phyloP scores from a whole-genome alignment of 768 basidiomycete species.

The Daedaleopsis nitida region DNA sequence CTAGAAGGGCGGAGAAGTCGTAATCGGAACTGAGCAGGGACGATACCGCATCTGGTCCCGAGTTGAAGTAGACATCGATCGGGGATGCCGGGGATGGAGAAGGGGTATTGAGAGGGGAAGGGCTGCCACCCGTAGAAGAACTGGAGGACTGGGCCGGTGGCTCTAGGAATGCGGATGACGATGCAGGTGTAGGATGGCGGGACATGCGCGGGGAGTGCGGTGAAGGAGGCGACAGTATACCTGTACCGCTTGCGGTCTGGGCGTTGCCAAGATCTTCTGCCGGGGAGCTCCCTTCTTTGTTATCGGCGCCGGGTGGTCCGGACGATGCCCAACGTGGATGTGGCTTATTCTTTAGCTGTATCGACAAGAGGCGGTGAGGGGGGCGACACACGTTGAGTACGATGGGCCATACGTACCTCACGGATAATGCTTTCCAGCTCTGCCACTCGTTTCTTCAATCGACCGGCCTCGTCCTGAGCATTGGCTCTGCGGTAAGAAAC shows the following conservation, averaged over 20 bases:
- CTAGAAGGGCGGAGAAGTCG: conserved; percentile 26
- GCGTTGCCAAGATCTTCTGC: background rate
- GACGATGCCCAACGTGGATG: conserved; percentile 60
- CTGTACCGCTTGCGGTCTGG: background rate
- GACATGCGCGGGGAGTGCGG: background rate
- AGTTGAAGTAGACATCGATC: conserved; percentile 10
- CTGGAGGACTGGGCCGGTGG: background rate
- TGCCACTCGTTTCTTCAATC: conserved; percentile 73
- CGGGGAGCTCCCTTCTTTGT: conserved; percentile 2
- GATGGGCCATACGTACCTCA: conserved; percentile 45
- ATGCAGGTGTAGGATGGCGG: conserved; percentile 7
- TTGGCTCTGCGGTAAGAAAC: conserved; percentile 12
- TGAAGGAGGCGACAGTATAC: conserved; percentile 4
- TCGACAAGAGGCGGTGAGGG: background rate
- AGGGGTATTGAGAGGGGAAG: conserved; percentile 27
- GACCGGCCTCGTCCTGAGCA: conserved; percentile 60
- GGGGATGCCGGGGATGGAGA: conserved; percentile 26
- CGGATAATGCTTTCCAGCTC: conserved; percentile 84
- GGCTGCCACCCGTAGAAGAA: conserved; percentile 13
- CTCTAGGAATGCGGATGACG: conserved; percentile 12
- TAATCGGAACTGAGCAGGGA: conserved; percentile 19
- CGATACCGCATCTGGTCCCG: conserved; percentile 4
- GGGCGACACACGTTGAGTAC: background rate
- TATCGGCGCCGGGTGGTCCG: conserved; percentile 11
- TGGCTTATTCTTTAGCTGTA: conserved; percentile 71